phyloP scores from a whole-genome alignment of 2,329 filamentous ascomycete genomes.

The Colletotrichum gigasporum region DNA sequence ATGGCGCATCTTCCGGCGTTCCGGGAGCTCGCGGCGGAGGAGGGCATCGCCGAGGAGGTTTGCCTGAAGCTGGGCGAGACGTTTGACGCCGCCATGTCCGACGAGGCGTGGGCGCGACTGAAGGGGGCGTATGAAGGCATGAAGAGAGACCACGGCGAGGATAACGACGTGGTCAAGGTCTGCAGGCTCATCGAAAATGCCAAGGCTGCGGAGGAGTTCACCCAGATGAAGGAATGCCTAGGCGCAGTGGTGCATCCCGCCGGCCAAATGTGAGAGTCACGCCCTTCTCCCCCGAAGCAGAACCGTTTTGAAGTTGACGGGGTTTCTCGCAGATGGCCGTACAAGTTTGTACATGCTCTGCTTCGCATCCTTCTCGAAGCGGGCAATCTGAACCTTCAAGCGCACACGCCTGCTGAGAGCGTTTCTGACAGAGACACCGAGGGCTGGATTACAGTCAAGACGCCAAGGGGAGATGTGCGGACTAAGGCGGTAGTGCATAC shows the following conservation, averaged over 20 bases:
- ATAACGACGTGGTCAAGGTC: background rate
- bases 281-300: background rate
- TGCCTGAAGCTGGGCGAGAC: background rate
- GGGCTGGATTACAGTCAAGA: constrained; percentile 51
- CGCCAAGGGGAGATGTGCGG: constrained; percentile 52
- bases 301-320: background rate
- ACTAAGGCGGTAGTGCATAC: constrained; percentile 64
- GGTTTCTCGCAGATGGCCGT: background rate
- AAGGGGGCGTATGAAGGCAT: background rate
- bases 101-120: background rate
- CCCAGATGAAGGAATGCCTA: constrained; percentile 1
- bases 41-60: background rate
- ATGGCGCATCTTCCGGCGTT: constrained; percentile 31
- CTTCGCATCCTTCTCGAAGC: background rate
- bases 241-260: background rate
- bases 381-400: constrained; percentile 1
- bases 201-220: background rate
- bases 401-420: background rate
- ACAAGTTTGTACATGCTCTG: constrained; percentile 1
- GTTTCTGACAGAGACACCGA: background rate
- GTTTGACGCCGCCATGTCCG: background rate
- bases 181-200: background rate
- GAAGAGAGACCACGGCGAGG: background rate
- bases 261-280: constrained; percentile 1
- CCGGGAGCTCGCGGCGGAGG: background rate